Evolutionary conservation across 2,329 filamentous ascomycete genomes (phyloP).

Genomic region (Sclerotinia subarctica): DNA sequence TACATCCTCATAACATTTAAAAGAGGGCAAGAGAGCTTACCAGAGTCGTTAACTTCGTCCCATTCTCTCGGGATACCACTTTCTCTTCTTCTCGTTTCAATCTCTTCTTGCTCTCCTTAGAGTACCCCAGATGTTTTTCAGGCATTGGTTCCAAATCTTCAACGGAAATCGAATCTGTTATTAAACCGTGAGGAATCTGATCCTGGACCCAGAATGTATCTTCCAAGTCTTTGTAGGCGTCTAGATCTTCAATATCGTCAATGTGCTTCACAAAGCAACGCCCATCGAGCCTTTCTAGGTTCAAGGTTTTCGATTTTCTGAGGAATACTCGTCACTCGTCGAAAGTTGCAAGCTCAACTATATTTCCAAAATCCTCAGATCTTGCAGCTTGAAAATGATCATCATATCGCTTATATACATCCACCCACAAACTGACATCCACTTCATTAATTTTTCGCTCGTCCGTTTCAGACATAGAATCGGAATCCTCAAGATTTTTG

Average conservation of each 20-base stretch:
- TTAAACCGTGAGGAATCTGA: not conserved
- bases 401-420: conserved; percentile 22
- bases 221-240: conserved; percentile 24
- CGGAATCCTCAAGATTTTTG: not conserved
- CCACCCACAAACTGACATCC: not conserved
- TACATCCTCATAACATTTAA: not conserved
- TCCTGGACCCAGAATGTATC: conserved; percentile 28
- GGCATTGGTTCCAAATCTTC: not conserved
- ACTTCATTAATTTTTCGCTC: not conserved
- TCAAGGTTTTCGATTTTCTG: not conserved
- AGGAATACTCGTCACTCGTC: conserved; percentile 23
- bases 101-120: not conserved
- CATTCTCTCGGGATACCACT: conserved; percentile 12
- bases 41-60: not conserved
- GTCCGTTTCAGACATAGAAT: not conserved
- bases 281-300: conserved; percentile 20
- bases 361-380: not conserved
- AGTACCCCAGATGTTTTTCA: not conserved
- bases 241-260: conserved; percentile 24
- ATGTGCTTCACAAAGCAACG: conserved; percentile 26
- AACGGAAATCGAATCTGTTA: not conserved
- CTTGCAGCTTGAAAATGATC: not conserved
- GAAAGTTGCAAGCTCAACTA: not conserved
- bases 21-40: not conserved
- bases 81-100: not conserved